These are phyloP conservation scores for Cudoniella acicularis DNA, from an alignment of 495 filamentous ascomycete genomes.

Conservation along the genomic window DNA sequence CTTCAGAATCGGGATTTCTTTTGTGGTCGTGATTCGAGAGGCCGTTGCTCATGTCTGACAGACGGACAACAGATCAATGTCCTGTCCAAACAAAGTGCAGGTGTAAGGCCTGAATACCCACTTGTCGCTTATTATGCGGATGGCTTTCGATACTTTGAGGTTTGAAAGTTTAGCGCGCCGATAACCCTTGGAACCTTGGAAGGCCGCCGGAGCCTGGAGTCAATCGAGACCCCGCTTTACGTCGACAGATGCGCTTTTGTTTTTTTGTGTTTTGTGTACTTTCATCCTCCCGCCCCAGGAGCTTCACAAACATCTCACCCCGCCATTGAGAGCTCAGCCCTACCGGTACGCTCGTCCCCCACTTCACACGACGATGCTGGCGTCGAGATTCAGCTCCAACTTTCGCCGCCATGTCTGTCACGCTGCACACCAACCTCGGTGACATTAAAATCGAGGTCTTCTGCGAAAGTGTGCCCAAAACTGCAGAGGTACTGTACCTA, in stretches of 20 bases:
- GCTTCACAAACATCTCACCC: background rate
- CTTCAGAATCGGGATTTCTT: no score
- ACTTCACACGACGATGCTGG: background rate
- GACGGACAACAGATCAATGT: no score
- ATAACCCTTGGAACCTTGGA: background rate
- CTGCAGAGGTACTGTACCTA: conserved; percentile 59
- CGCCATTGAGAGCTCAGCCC: conserved; percentile 7
- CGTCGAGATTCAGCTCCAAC: background rate
- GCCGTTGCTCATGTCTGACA: no score
- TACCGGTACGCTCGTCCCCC: background rate
- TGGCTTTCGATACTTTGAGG: no score
- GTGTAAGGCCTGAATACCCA: no score
- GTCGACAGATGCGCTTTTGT: background rate
- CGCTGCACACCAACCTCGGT: conserved; percentile 85
- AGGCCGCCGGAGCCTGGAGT: background rate
- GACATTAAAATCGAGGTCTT: conserved; percentile 96
- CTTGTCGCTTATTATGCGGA: no score
- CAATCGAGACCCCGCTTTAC: background rate
- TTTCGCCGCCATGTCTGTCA: conserved; percentile 49
- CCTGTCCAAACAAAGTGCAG: no score
- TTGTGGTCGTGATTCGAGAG: no score
- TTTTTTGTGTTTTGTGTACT: background rate
- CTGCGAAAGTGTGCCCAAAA: conserved; percentile 90
- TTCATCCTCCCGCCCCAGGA: background rate
- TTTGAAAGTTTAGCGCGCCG: background rate